A percentile compares a stretch with the other conserved stretches of the same genome.
These are phyloP conservation scores for Microbotryum saponariae DNA, from an alignment of 1,284 basidiomycete species.

Conservation along the genomic window DNA sequence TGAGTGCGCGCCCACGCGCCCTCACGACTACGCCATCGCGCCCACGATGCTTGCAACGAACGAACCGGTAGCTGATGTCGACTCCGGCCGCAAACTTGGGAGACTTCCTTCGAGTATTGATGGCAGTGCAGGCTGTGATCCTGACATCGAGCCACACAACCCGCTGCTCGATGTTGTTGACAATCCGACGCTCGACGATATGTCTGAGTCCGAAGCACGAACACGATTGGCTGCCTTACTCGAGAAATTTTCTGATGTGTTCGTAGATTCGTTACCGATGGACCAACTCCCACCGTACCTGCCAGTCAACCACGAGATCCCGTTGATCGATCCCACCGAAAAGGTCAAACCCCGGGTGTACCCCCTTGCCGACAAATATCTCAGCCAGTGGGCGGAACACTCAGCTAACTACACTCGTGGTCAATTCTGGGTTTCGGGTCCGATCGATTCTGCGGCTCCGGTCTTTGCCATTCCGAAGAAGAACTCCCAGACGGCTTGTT, in stretches of 20 bases:
- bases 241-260: constrained; percentile 4
- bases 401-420: neutral
- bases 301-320: constrained; percentile 10
- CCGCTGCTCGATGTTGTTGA: too few relatives aligned
- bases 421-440: constrained; percentile 2
- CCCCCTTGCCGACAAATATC: constrained; percentile 4
- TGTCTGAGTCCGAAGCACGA: too few relatives aligned
- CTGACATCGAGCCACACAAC: too few relatives aligned
- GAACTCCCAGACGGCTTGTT: constrained; percentile 2
- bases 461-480: constrained; percentile 14
- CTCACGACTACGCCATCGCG: too few relatives aligned
- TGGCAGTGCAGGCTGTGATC: too few relatives aligned
- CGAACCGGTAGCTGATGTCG: too few relatives aligned
- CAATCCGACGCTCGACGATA: too few relatives aligned
- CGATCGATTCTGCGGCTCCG: constrained; percentile 9
- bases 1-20: too few relatives aligned
- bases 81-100: too few relatives aligned
- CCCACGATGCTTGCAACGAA: too few relatives aligned
- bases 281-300: constrained; percentile 4
- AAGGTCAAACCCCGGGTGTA: neutral
- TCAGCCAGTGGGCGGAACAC: constrained; percentile 6
- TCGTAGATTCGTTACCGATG: constrained; percentile 4
- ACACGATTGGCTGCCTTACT: too few relatives aligned
- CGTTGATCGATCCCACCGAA: neutral
- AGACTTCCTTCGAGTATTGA: too few relatives aligned